A percentile compares a stretch with the other conserved stretches of the same genome.
These are phyloP conservation scores for Yamadazyma tumulicola DNA, from an alignment of 805 yeast genomes.

Conservation along the genomic window DNA sequence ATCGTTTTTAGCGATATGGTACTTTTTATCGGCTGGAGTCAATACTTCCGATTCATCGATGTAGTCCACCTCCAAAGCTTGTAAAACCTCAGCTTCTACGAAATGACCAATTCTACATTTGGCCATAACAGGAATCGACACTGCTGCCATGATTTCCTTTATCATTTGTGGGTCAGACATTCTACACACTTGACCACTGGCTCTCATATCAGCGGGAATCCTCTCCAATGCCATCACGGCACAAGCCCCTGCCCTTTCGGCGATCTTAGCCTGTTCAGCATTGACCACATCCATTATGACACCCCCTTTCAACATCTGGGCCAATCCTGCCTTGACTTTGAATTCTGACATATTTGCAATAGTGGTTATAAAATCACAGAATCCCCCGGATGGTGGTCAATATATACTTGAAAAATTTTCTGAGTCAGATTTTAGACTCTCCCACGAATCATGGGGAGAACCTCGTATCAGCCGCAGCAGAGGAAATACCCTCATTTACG, in stretches of 20 bases:
- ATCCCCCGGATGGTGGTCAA: not conserved
- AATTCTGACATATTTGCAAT: conserved; percentile 19
- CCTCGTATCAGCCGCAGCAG: no score
- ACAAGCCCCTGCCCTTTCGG: conserved; percentile 82
- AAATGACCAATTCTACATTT: conserved; percentile 80
- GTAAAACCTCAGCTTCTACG: conserved; percentile 77
- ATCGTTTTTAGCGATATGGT: conserved; percentile 58
- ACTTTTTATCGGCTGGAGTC: conserved; percentile 71
- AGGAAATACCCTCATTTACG: no score
- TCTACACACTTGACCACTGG: conserved; percentile 76
- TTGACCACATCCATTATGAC: conserved; percentile 74
- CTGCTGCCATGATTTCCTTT: conserved; percentile 66
- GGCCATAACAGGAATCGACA: conserved; percentile 78
- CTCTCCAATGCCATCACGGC: conserved; percentile 87
- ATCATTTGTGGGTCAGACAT: conserved; percentile 86
- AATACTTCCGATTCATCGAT: conserved; percentile 83
- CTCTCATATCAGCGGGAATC: conserved; percentile 83
- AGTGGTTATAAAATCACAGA: not conserved
- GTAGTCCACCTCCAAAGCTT: conserved; percentile 70
- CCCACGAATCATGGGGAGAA: no score
- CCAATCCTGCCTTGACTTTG: conserved; percentile 71
- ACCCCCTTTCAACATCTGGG: conserved; percentile 83
- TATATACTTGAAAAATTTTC: conserved; percentile 2
- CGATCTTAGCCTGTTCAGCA: conserved; percentile 76
- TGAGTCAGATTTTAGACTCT: conserved; percentile 1